Percentiles rank a stretch among this genome's conserved stretches.
phyloP scores from a whole-genome alignment of 2,329 filamentous ascomycete genomes.

The Pestalotiopsis sp. region DNA sequence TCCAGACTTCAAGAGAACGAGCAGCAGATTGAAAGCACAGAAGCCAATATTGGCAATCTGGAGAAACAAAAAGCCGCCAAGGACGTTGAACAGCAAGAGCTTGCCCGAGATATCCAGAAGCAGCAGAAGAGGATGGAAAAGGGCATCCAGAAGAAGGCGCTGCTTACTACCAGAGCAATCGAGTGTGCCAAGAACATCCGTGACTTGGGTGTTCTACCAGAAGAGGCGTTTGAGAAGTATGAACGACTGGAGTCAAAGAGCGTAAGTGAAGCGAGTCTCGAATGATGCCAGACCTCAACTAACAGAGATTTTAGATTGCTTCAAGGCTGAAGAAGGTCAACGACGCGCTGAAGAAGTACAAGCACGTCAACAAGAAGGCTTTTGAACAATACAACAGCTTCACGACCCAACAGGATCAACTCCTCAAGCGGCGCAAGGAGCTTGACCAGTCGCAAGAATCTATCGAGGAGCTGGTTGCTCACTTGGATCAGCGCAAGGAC shows the following conservation, averaged over 20 bases:
- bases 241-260: conserved; percentile 78
- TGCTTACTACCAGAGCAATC: conserved; percentile 74
- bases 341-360: conserved; percentile 92
- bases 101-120: conserved; percentile 78
- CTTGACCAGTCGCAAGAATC: conserved; percentile 84
- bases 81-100: conserved; percentile 73
- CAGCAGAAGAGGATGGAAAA: conserved; percentile 91
- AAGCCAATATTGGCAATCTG: conserved; percentile 38
- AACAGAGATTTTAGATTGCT: conserved; percentile 48
- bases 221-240: conserved; percentile 92
- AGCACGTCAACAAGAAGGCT: conserved; percentile 98
- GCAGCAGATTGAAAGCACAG: conserved; percentile 63
- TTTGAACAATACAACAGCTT: conserved; percentile 99
- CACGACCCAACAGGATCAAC: conserved; percentile 84
- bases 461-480: conserved; percentile 89
- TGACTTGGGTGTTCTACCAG: conserved; percentile 88
- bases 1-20: conserved; percentile 76
- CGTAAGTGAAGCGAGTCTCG: conserved; percentile 49
- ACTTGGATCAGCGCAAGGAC: conserved; percentile 93
- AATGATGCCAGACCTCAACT: not conserved
- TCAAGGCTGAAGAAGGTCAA: conserved; percentile 85
- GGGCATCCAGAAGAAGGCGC: conserved; percentile 84
- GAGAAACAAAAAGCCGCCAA: conserved; percentile 59
- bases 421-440: conserved; percentile 83
- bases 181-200: conserved; percentile 89